Evolutionary conservation across 257 asterid genomes (phyloP).

Genomic region (Nicotiana tomentosiformis): DNA sequence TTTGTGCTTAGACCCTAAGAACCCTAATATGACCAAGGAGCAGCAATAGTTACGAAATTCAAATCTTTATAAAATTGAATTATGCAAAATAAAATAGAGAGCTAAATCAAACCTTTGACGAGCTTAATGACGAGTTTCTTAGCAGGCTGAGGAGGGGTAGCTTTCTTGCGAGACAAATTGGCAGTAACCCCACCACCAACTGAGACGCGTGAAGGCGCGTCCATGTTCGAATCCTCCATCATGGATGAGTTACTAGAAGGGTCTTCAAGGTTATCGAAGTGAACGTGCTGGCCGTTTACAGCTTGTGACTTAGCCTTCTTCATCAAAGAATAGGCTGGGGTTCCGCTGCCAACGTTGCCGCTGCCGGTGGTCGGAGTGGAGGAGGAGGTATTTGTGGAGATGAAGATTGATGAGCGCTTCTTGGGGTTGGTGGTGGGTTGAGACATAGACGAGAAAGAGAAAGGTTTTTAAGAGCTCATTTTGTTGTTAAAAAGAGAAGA

Average conservation of each 20-base stretch:
- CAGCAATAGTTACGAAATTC: not conserved
- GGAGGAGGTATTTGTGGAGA: constrained; percentile 13
- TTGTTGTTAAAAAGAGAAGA: not conserved
- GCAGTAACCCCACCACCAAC: constrained; percentile 14
- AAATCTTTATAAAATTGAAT: not conserved
- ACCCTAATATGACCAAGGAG: constrained; percentile 4
- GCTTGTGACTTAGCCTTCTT: constrained; percentile 37
- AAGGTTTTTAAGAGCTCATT: constrained; percentile 19
- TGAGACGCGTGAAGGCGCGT: constrained; percentile 1
- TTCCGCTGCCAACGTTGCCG: not conserved
- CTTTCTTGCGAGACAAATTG: constrained; percentile 27
- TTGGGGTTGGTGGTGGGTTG: constrained; percentile 21
- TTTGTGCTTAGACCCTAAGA: not conserved
- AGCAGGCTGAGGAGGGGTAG: constrained; percentile 21
- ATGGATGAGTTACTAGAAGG: constrained; percentile 6
- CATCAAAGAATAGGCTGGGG: constrained; percentile 25
- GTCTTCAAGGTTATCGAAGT: constrained; percentile 16
- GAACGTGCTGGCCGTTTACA: constrained; percentile 25
- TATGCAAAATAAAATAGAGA: not conserved
- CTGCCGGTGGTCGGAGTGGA: constrained; percentile 4
- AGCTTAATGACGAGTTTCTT: constrained; percentile 25
- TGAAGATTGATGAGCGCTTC: constrained; percentile 19
- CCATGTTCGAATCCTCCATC: constrained; percentile 9
- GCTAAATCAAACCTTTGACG: constrained; percentile 17
- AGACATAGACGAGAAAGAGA: constrained; percentile 29